Conservation (phyloP, 768 basidiomycete genomes). For the Kwoniella mangroviensis region DNA sequence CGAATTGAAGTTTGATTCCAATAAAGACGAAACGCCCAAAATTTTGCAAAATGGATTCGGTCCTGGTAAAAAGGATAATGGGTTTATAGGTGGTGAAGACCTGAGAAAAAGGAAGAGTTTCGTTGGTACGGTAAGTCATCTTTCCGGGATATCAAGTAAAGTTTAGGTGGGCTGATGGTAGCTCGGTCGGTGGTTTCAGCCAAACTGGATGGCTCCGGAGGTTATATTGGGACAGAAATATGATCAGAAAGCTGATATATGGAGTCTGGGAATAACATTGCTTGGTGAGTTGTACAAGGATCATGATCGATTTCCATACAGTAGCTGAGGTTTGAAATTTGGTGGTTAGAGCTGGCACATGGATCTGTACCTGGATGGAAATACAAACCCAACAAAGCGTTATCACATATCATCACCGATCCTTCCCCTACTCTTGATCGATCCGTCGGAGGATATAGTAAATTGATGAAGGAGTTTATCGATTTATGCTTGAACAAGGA, state of each 20-base stretch:
- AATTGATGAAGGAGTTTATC: conserved; percentile 79
- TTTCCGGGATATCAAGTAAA: background rate
- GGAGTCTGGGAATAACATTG: conserved; percentile 96
- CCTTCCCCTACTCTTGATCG: conserved; percentile 77
- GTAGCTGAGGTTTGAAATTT: background rate
- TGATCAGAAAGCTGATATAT: conserved; percentile 82
- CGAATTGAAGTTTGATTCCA: conserved; percentile 11
- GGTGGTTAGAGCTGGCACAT: conserved; percentile 69
- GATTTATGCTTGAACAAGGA: conserved; percentile 84
- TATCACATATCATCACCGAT: conserved; percentile 78
- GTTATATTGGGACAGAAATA: conserved; percentile 82
- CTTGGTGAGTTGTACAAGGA: conserved; percentile 57
- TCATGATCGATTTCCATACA: background rate
- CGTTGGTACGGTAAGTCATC: conserved; percentile 69
- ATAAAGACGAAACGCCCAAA: background rate
- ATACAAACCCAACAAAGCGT: conserved; percentile 72
- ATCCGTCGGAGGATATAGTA: conserved; percentile 67
- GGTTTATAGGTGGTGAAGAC: conserved; percentile 9
- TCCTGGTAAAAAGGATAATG: conserved; percentile 6
- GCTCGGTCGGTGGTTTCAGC: conserved; percentile 59
- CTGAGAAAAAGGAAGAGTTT: conserved; percentile 76
- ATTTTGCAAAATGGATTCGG: conserved; percentile 6
- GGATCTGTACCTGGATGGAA: conserved; percentile 84
- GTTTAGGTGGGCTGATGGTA: no score
- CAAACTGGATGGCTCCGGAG: conserved; percentile 98